Evolutionary conservation across 768 basidiomycete genomes (phyloP), one percentile per base, ranked within the genome.

Genomic region (Lactarius sp.): DNA sequence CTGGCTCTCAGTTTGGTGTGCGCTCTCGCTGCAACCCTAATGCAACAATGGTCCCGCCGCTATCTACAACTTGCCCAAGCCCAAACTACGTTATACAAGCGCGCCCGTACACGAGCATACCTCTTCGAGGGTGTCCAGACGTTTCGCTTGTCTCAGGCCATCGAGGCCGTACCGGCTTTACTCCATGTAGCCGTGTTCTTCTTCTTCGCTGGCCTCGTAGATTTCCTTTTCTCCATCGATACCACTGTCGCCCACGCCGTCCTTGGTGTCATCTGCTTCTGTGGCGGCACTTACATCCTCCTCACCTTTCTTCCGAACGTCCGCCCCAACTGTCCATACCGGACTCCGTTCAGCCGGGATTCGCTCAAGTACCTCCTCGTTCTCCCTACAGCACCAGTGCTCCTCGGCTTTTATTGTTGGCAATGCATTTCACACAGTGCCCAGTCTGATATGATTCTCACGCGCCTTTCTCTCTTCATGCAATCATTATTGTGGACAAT

Each of bases 191-290:
- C 59, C 16, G 41, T 64, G 2, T 54, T 64, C 34, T 37, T 64
- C 18, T 64, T 64, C 59, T 60, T 61, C 10, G 41, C 34, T 1
- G 58, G 58, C 27, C 62, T 63, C 16, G 34, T 52, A 13, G 58
- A 64, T 13, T 64, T 61, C 31, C 59, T 64, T 16, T 64, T 64
- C 51, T 49, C 62, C 36, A 33, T 61, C 59, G 37, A 54, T 9
- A 20, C 1, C 6, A 36, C 12, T 3, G 62, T 62, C 20, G 62
- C 27, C 0, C 20, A 31, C 9, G 16, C n/a, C 22, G 36, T 64
- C 16, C 12, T 54, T 8, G 52, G 18, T 7, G 42, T 33, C 44
- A 7, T 63, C 18, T n/a, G 42, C 4, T 47, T 44, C 33, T 52
- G 44, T 20, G 62, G 49, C 22, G 36, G 18, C 18, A 31, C n/a